Evolutionary conservation across 768 basidiomycete species (phyloP).

Genomic region (Hericium erinaceus): DNA sequence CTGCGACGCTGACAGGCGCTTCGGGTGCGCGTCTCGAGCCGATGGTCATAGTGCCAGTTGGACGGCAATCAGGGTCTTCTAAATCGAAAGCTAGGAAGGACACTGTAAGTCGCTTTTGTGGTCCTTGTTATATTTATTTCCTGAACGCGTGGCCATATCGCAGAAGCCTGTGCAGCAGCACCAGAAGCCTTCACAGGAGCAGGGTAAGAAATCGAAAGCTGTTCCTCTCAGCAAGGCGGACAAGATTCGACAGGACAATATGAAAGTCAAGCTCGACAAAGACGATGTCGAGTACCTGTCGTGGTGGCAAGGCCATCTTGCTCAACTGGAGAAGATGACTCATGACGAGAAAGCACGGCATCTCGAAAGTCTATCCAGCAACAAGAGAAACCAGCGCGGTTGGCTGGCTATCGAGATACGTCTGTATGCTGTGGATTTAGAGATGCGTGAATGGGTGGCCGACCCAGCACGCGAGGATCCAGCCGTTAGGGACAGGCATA

Average conservation of each 20-base stretch:
- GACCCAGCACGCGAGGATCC: conserved; percentile 29
- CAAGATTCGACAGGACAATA: conserved; percentile 34
- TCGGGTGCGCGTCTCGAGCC: conserved; percentile 42
- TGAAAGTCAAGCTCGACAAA: conserved; percentile 30
- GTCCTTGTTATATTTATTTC: too few species aligned
- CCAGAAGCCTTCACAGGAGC: conserved; percentile 5
- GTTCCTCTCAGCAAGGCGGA: conserved; percentile 28
- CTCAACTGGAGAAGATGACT: conserved; percentile 25
- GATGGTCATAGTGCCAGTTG: conserved; percentile 40
- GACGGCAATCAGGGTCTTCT: conserved; percentile 12
- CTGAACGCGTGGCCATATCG: too few species aligned
- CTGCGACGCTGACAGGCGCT: conserved; percentile 57
- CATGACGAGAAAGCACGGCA: conserved; percentile 23
- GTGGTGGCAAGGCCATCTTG: conserved; percentile 50
- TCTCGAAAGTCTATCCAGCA: conserved; percentile 34
- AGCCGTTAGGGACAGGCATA: conserved; percentile 34
- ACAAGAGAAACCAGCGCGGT: conserved; percentile 32
- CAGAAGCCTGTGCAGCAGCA: not conserved
- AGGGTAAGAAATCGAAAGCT: conserved; percentile 21
- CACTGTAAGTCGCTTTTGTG: too few species aligned
- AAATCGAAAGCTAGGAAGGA: not conserved
- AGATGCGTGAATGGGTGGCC: conserved; percentile 43
- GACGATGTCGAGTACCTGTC: conserved; percentile 10
- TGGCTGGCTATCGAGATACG: conserved; percentile 41
- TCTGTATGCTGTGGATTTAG: conserved; percentile 44